phyloP scores from a whole-genome alignment of 768 basidiomycete species.

The Lentinula aciculospora region DNA sequence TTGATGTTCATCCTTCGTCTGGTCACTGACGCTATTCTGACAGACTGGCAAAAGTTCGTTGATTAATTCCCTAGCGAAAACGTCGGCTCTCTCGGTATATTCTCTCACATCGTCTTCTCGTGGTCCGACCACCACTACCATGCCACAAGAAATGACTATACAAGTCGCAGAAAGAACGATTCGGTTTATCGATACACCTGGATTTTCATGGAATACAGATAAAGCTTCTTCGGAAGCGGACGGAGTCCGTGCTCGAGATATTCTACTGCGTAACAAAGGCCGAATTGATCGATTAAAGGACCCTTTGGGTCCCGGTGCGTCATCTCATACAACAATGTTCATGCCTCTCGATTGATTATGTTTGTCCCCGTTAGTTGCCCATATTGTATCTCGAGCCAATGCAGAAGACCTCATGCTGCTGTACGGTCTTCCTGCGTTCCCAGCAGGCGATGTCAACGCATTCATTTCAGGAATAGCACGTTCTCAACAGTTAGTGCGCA shows the following conservation, averaged over 20 bases:
- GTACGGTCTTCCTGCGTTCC: conserved; percentile 79
- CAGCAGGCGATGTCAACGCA: conserved; percentile 55
- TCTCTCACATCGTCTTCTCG: conserved; percentile 42
- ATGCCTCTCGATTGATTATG: not conserved
- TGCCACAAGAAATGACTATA: conserved; percentile 56
- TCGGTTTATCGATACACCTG: conserved; percentile 83
- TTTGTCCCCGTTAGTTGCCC: conserved; percentile 47
- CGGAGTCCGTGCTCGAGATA: conserved; percentile 54
- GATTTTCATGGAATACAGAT: conserved; percentile 53
- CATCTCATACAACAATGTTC: not conserved
- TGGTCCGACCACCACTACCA: conserved; percentile 68
- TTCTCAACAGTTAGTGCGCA: conserved; percentile 68
- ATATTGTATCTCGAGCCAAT: conserved; percentile 64
- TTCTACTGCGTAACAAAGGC: conserved; percentile 74
- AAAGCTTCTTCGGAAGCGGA: conserved; percentile 33
- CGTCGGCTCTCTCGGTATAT: conserved; percentile 52
- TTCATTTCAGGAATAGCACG: conserved; percentile 80
- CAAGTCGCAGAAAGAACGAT: conserved; percentile 45
- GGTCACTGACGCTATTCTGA: conserved; percentile 3
- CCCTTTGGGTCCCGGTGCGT: conserved; percentile 61
- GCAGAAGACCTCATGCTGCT: conserved; percentile 85
- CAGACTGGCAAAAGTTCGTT: conserved; percentile 83
- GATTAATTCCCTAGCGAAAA: conserved; percentile 69
- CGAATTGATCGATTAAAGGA: conserved; percentile 84
- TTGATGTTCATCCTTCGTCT: conserved; percentile 13